phyloP scores from a whole-genome alignment of 805 yeast species.

The Lachancea quebecensis region DNA sequence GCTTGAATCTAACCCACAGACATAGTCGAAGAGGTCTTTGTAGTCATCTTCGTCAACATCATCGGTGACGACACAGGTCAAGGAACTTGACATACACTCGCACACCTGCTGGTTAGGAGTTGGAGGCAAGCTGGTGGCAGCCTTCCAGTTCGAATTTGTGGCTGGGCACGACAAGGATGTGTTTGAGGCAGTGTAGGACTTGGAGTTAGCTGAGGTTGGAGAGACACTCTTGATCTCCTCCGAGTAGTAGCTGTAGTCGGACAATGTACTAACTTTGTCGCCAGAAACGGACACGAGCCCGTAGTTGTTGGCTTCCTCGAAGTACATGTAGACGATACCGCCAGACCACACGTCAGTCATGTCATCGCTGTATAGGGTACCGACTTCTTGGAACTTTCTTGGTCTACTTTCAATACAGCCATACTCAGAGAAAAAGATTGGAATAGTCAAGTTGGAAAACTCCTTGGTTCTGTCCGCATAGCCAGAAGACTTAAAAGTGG shows the following conservation, averaged over 20 bases:
- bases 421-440: conserved; percentile 75
- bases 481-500: conserved; percentile 55
- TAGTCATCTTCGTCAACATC: conserved; percentile 52
- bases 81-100: conserved; percentile 51
- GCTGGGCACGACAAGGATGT: conserved; percentile 59
- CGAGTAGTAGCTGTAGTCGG: conserved; percentile 58
- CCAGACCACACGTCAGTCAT: conserved; percentile 88
- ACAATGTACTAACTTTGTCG: conserved; percentile 48
- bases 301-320: conserved; percentile 65
- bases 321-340: conserved; percentile 84
- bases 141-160: conserved; percentile 50
- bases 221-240: conserved; percentile 47
- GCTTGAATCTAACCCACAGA: conserved; percentile 52
- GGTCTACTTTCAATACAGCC: conserved; percentile 70
- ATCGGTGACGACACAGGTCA: conserved; percentile 53
- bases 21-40: conserved; percentile 46
- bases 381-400: conserved; percentile 68
- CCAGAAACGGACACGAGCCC: conserved; percentile 57
- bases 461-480: conserved; percentile 57
- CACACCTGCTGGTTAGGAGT: conserved; percentile 63
- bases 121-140: conserved; percentile 67
- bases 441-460: conserved; percentile 59
- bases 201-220: conserved; percentile 44
- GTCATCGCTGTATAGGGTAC: conserved; percentile 50
- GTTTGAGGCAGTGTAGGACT: conserved; percentile 35